These are phyloP conservation scores for Gossypioides kirkii DNA, from an alignment of 345 rosid genomes.

Conservation along the genomic window DNA sequence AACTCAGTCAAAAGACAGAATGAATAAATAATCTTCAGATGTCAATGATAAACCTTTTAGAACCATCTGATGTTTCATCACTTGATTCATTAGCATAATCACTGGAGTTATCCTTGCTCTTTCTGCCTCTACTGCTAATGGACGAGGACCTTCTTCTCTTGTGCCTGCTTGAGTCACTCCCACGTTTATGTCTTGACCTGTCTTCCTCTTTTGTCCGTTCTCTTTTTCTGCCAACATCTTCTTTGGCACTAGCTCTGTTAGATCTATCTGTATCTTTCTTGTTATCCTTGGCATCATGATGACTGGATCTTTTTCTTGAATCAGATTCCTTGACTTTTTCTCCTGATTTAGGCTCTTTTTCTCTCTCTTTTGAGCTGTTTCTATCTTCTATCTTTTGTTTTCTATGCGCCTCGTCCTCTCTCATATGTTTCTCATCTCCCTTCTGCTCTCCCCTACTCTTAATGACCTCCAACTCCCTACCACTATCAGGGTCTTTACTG, in stretches of 20 bases:
- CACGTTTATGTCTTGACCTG: constrained; percentile 8
- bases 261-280: constrained; percentile 50
- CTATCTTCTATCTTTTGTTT: constrained; percentile 17
- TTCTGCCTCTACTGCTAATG: constrained; percentile 45
- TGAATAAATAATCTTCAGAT: constrained; percentile 15
- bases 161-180: constrained; percentile 50
- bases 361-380: constrained; percentile 42
- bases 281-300: constrained; percentile 41
- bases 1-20: neutral
- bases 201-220: constrained; percentile 11
- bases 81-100: constrained; percentile 39
- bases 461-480: constrained; percentile 8
- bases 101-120: constrained; percentile 37
- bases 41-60: constrained; percentile 49
- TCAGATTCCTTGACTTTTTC: constrained; percentile 46
- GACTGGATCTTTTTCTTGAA: constrained; percentile 39
- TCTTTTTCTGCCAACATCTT: constrained; percentile 11
- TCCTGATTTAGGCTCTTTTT: constrained; percentile 37
- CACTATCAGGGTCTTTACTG: neutral
- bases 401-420: constrained; percentile 2
- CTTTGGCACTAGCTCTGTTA: constrained; percentile 34
- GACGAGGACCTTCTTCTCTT: constrained; percentile 69
- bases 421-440: constrained; percentile 9
- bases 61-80: constrained; percentile 67
- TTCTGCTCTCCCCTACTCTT: constrained; percentile 11